Evolutionary conservation across 2,329 filamentous ascomycete genomes (phyloP).

Genomic region (Peltaster fructicola): DNA sequence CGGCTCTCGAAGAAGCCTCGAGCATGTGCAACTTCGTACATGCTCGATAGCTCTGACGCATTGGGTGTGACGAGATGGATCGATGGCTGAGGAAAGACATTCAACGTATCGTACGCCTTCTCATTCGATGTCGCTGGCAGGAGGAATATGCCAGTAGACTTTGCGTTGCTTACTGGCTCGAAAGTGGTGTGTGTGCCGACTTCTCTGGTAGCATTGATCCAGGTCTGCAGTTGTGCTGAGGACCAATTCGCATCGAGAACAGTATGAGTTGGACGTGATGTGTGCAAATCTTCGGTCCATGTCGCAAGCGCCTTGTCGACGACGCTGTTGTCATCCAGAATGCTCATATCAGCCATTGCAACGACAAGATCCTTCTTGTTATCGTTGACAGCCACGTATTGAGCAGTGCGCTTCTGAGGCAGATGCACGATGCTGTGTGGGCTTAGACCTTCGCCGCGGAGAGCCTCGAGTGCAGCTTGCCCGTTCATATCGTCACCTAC

Average conservation of each 20-base stretch:
- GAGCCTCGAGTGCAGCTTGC: slow-evolving; percentile 47
- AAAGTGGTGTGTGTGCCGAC: slow-evolving; percentile 49
- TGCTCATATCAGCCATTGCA: slow-evolving; percentile 90
- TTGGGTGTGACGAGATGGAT: slow-evolving; percentile 71
- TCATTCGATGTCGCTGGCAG: slow-evolving; percentile 10
- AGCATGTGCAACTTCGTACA: slow-evolving; percentile 54
- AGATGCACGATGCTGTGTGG: slow-evolving; percentile 40
- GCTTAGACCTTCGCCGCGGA: slow-evolving; percentile 47
- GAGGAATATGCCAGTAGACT: slow-evolving; percentile 52
- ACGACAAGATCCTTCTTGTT: slow-evolving; percentile 65
- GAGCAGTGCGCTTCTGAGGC: slow-evolving; percentile 48
- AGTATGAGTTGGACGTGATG: slow-evolving; percentile 51
- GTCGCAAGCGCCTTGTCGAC: slow-evolving; percentile 28
- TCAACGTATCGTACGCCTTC: slow-evolving; percentile 3
- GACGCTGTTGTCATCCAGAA: slow-evolving; percentile 35
- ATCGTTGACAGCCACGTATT: slow-evolving; percentile 85
- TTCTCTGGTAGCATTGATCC: slow-evolving; percentile 43
- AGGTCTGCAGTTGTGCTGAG: slow-evolving; percentile 44
- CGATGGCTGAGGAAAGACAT: slow-evolving; percentile 41
- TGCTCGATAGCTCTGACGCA: slow-evolving; percentile 58
- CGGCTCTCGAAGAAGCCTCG: slow-evolving; percentile 49
- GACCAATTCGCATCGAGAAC: slow-evolving; percentile 83
- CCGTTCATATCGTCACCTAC: slow-evolving; percentile 69
- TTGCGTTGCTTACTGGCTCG: slow-evolving; percentile 75
- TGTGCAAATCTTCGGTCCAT: slow-evolving; percentile 43